Evolutionary conservation across 2,329 filamentous ascomycete species (phyloP).

Genomic region (Neonectria ditissima): DNA sequence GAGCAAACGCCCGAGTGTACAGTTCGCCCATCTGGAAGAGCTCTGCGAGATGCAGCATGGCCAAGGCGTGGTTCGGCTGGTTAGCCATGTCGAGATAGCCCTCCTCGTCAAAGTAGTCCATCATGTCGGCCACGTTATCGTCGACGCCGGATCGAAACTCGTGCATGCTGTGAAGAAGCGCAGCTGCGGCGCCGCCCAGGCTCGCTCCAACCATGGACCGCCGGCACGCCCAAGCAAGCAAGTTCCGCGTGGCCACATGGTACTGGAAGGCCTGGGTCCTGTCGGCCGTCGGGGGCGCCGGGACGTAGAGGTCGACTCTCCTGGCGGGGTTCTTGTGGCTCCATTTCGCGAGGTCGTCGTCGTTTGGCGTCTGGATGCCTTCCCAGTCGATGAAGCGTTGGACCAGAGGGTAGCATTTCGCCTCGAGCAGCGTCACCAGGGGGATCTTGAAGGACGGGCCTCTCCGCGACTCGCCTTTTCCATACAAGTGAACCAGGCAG

Average conservation of each 20-base stretch:
- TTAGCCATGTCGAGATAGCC: constrained; percentile 77
- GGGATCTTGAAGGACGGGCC: constrained; percentile 77
- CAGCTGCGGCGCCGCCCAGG: constrained; percentile 73
- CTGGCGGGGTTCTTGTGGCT: constrained; percentile 46
- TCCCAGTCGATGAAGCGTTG: constrained; percentile 60
- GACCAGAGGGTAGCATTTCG: constrained; percentile 71
- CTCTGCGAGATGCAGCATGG: constrained; percentile 76
- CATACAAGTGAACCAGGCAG: constrained; percentile 77
- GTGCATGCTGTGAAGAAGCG: constrained; percentile 73
- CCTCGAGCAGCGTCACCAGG: constrained; percentile 66
- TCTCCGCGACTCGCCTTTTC: constrained; percentile 71
- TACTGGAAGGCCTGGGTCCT: constrained; percentile 69
- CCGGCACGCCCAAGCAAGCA: constrained; percentile 77
- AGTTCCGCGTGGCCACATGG: constrained; percentile 78
- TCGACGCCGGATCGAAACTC: constrained; percentile 66
- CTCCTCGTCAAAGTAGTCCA: constrained; percentile 74
- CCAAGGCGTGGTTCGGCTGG: constrained; percentile 75
- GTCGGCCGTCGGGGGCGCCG: constrained; percentile 67
- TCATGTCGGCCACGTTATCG: constrained; percentile 71
- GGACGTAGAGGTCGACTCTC: constrained; percentile 74
- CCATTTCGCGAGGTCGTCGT: constrained; percentile 49
- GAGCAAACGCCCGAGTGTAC: constrained; percentile 79
- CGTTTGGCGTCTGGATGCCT: constrained; percentile 36
- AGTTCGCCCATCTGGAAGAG: constrained; percentile 71
- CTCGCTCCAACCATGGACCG: constrained; percentile 75